Base-by-base conservation (phyloP, 805 yeast species). In the Cyberlindnera veronae region DNA sequence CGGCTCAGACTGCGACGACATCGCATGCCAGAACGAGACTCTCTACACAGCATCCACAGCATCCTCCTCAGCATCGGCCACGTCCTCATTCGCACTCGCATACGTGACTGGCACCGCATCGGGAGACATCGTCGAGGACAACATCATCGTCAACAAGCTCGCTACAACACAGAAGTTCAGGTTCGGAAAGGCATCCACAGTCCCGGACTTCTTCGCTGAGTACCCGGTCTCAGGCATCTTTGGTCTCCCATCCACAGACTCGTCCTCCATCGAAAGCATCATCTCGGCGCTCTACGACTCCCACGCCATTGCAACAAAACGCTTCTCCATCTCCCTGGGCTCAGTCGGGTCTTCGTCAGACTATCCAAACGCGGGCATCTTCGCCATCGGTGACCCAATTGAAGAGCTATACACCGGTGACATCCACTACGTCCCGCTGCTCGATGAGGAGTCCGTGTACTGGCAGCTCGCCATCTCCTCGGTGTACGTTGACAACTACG, bases 171-270 rank as follows among this genome's bases (percentile, higher is more conserved):
- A 57, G 11, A 58, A 71, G 47, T 69, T 74, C 49, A 57, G 67
- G 17, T 68, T 80, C 48, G 87, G 87, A 16, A 64, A 71, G 22
- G 81, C 84, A 1, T 51, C 58, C 13, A 31, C 59, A 5, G 82
- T 75, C 3, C 84, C 84, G 2, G 67, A 64, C 23, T 67, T 76
- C 41, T 80, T 81, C 46, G 63, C 62, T 4, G 62, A 64, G 14
- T 79, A 75, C 55, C 66, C 71, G 13, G 71, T 79, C 29, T 74
- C 77, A 46, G 87, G 87, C 14, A 71, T 80, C 15, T 53, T 81
- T 39, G 86, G 86, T 2, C 64, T 80, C 20, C 76, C 84, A 4
- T 66, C 79, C 4, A 56, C 61, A 29, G 68, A 68, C 35, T 53
- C 68, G 8, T 44, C 66, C 1, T 47, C 57, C 3, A 56, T 60